These are phyloP conservation scores for Leucoagaricus sp. DNA, from an alignment of 1,284 basidiomycete species.

Conservation along the genomic window DNA sequence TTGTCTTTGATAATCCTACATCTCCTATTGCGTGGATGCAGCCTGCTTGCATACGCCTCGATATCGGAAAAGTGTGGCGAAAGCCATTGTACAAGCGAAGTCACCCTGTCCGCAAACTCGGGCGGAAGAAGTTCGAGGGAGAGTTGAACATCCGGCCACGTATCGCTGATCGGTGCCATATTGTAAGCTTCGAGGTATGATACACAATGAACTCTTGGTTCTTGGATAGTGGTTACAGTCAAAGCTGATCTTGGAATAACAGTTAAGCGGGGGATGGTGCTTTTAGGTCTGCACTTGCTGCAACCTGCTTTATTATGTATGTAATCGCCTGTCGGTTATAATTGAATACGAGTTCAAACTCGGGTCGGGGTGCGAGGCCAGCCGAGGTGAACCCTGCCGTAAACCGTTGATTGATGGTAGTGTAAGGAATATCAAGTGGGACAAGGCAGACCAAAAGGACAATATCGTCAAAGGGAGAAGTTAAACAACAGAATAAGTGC, in stretches of 20 bases:
- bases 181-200: neutral
- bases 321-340: neutral
- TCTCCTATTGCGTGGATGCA: constrained; percentile 25
- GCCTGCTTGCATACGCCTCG: constrained; percentile 32
- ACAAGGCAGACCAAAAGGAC: neutral
- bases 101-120: constrained; percentile 34
- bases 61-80: constrained; percentile 30
- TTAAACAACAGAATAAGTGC: neutral
- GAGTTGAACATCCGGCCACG: constrained; percentile 36
- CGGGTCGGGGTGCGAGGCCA: neutral
- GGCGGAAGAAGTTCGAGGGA: constrained; percentile 34
- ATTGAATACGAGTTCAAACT: neutral
- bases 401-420: neutral
- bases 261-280: neutral
- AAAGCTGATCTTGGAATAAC: no score
- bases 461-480: neutral
- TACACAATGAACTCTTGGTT: neutral
- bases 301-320: constrained; percentile 5
- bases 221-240: neutral
- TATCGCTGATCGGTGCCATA: constrained; percentile 32
- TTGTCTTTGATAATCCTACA: constrained; percentile 21
- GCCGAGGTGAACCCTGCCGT: neutral
- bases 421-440: neutral
- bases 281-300: neutral
- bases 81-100: constrained; percentile 35